A percentile compares a stretch with the other conserved stretches of the same genome.
Evolutionary conservation across 1,139 yeast species (phyloP).

Genomic region (Trichomonascaceae sp.): DNA sequence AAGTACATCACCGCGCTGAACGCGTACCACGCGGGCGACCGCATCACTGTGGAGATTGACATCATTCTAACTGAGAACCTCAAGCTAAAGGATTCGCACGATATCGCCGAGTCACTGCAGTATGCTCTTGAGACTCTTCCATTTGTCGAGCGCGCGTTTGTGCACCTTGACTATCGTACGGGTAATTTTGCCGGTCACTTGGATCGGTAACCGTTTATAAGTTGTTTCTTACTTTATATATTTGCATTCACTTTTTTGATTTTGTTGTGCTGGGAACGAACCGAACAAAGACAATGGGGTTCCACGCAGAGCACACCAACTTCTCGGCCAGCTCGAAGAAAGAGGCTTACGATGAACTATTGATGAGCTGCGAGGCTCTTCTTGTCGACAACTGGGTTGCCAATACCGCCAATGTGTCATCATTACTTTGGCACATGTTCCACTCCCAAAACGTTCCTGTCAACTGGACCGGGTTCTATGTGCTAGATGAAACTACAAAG

Average conservation of each 20-base stretch:
- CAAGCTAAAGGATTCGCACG: conserved; percentile 57
- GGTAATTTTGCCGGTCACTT: conserved; percentile 29
- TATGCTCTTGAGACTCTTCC: conserved; percentile 70
- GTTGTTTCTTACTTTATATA: no score
- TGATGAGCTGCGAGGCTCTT: conserved; percentile 55
- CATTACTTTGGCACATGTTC: conserved; percentile 81
- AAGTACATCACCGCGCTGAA: conserved; percentile 52
- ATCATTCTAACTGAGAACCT: conserved; percentile 44
- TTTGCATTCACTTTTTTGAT: no score
- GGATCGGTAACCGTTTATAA: conserved; percentile 12
- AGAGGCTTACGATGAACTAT: conserved; percentile 47
- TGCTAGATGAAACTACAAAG: conserved; percentile 31
- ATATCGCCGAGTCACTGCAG: conserved; percentile 69
- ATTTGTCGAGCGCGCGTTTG: conserved; percentile 68
- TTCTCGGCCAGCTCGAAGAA: conserved; percentile 25
- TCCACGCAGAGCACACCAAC: conserved; percentile 19
- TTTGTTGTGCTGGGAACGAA: neutral
- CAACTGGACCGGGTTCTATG: conserved; percentile 93
- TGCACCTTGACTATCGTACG: conserved; percentile 49
- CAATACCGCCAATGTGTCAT: conserved; percentile 73
- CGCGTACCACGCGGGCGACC: conserved; percentile 71
- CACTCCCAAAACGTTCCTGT: conserved; percentile 40
- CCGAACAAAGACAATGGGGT: neutral
- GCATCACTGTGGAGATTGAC: conserved; percentile 65
- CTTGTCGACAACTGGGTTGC: conserved; percentile 71